Evolutionary conservation across 805 yeast genomes (phyloP).

Genomic region (Candida pseudoglaebosa): DNA sequence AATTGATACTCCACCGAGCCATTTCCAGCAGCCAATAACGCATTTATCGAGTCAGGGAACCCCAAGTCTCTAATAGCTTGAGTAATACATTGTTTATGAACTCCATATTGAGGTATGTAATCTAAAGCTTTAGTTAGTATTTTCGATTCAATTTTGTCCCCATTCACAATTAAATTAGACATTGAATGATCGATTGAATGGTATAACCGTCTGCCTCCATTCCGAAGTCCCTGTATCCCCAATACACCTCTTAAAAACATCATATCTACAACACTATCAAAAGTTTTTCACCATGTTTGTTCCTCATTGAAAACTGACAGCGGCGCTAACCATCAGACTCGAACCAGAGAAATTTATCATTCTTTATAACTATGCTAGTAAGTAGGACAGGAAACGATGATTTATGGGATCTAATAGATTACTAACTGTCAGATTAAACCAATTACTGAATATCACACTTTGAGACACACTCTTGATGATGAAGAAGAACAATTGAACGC

Average conservation of each 20-base stretch:
- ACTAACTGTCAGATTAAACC: slow-evolving; percentile 40
- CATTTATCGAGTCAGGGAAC: slow-evolving; percentile 49
- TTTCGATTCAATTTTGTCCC: slow-evolving; percentile 33
- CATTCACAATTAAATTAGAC: slow-evolving; percentile 30
- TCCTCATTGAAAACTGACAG: too few species aligned
- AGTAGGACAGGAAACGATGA: not conserved
- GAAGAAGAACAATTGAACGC: slow-evolving; percentile 23
- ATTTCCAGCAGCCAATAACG: slow-evolving; percentile 32
- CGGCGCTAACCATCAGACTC: too few species aligned
- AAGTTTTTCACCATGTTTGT: too few species aligned
- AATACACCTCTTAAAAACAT: too few species aligned
- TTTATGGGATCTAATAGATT: not conserved
- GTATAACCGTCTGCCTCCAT: slow-evolving; percentile 14
- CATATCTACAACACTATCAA: too few species aligned
- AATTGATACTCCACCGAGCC: slow-evolving; percentile 52
- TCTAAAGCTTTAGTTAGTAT: slow-evolving; percentile 36
- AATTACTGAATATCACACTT: slow-evolving; percentile 44
- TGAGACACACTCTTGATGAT: slow-evolving; percentile 50
- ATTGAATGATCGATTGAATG: slow-evolving; percentile 35
- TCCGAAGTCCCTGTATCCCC: not conserved
- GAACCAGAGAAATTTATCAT: not conserved
- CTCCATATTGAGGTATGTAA: slow-evolving; percentile 51
- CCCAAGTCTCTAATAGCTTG: slow-evolving; percentile 47
- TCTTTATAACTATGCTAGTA: slow-evolving; percentile 1
- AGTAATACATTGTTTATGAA: slow-evolving; percentile 43